Conservation (phyloP, 148 eudicot species). For the Fagopyrum homotropicum region DNA sequence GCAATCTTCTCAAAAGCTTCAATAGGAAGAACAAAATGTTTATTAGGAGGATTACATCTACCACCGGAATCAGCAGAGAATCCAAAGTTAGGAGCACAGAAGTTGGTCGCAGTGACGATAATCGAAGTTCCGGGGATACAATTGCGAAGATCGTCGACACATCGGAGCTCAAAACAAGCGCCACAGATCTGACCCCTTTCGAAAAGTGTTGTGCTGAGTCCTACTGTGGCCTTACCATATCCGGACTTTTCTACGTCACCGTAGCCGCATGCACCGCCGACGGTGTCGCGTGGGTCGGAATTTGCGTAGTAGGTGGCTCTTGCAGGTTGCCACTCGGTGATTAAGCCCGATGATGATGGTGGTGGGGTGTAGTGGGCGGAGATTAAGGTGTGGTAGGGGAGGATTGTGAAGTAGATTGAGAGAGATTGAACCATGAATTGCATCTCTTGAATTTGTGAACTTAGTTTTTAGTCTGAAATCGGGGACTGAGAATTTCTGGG, state of each 20-base stretch:
- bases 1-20: constrained; percentile 94
- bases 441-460: not conserved
- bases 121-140: constrained; percentile 84
- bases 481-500: not conserved
- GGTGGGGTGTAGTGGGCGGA: constrained; percentile 19
- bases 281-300: constrained; percentile 57
- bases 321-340: constrained; percentile 57
- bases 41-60: constrained; percentile 64
- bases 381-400: constrained; percentile 10
- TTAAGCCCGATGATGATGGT: constrained; percentile 20
- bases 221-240: constrained; percentile 81
- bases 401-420: not conserved
- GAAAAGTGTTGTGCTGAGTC: constrained; percentile 51
- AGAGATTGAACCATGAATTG: not conserved
- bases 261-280: constrained; percentile 91
- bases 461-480: not conserved
- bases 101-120: constrained; percentile 80
- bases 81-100: constrained; percentile 79
- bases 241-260: constrained; percentile 57
- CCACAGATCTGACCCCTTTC: constrained; percentile 84
- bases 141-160: constrained; percentile 73
- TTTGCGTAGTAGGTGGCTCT: constrained; percentile 90
- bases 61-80: constrained; percentile 66
- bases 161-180: constrained; percentile 73
- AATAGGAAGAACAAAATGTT: constrained; percentile 81